Percentiles rank a stretch among this genome's conserved stretches.
Evolutionary conservation across 805 yeast species (phyloP).

Genomic region (Saccharomycopsis microspora): DNA sequence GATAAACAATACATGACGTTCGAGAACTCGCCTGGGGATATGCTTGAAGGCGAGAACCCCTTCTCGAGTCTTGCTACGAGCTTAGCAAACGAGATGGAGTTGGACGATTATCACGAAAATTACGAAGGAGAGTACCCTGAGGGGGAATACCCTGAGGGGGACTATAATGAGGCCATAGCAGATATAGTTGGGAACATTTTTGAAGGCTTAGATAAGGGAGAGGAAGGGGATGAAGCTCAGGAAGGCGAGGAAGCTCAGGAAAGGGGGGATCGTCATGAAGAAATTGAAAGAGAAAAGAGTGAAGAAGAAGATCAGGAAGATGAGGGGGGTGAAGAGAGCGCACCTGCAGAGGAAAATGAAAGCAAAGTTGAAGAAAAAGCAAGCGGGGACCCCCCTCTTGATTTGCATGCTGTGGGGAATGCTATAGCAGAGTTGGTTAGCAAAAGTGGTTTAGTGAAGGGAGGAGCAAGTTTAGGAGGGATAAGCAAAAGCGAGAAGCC

Average conservation of each 20-base stretch:
- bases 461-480: too few species aligned
- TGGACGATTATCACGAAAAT: not conserved
- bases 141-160: not conserved
- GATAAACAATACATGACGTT: not conserved
- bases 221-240: not conserved
- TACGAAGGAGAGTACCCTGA: not conserved
- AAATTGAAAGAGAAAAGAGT: conserved; percentile 16
- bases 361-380: not conserved
- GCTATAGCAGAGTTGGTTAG: too few species aligned
- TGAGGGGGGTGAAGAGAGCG: conserved; percentile 2
- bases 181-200: conserved; percentile 1
- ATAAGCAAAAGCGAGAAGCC: not conserved
- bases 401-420: not conserved
- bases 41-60: not conserved
- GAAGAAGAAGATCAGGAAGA: conserved; percentile 1
- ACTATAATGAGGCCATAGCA: conserved; percentile 7
- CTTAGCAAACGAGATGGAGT: not conserved
- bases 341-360: not conserved
- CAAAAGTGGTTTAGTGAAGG: too few species aligned
- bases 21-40: conserved; percentile 1
- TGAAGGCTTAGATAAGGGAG: not conserved
- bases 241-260: not conserved
- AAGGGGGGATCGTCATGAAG: not conserved
- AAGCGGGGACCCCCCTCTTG: not conserved
- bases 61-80: not conserved